Evolutionary conservation across 1,284 basidiomycete species (phyloP).

Genomic region (Stereum hirsutum): DNA sequence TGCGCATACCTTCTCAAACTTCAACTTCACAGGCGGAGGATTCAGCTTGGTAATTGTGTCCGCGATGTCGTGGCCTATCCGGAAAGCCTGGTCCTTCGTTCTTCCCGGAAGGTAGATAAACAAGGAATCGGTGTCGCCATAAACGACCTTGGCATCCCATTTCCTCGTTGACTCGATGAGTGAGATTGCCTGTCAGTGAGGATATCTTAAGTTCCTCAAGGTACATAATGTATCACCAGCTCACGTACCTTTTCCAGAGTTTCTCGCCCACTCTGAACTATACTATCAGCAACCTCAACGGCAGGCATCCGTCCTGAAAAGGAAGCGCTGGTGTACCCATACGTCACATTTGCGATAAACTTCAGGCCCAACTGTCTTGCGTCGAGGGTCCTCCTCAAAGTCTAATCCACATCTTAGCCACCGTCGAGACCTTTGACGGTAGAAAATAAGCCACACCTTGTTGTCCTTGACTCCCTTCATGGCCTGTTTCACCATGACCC

Average conservation of each 20-base stretch:
- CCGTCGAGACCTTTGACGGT: not conserved
- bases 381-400: constrained; percentile 66
- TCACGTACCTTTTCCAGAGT: constrained; percentile 80
- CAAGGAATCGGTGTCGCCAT: constrained; percentile 97
- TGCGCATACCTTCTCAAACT: constrained; percentile 84
- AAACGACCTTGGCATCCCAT: constrained; percentile 89
- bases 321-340: constrained; percentile 91
- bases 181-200: constrained; percentile 60
- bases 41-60: constrained; percentile 82
- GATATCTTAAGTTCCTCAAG: no score
- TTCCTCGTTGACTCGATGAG: constrained; percentile 69
- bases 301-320: constrained; percentile 97
- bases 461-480: constrained; percentile 80
- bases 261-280: constrained; percentile 93
- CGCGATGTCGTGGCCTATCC: constrained; percentile 88
- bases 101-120: constrained; percentile 87
- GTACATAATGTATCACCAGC: not conserved
- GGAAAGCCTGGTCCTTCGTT: constrained; percentile 90
- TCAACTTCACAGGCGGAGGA: constrained; percentile 88
- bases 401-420: constrained; percentile 31
- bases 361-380: constrained; percentile 87
- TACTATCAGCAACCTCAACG: constrained; percentile 96
- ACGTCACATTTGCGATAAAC: constrained; percentile 85
- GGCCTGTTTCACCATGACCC: constrained; percentile 94
- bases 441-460: constrained; percentile 40